Evolutionary conservation across 108 stramenopile species (phyloP).

Genomic region (Pseudonitzschia multiseries): DNA sequence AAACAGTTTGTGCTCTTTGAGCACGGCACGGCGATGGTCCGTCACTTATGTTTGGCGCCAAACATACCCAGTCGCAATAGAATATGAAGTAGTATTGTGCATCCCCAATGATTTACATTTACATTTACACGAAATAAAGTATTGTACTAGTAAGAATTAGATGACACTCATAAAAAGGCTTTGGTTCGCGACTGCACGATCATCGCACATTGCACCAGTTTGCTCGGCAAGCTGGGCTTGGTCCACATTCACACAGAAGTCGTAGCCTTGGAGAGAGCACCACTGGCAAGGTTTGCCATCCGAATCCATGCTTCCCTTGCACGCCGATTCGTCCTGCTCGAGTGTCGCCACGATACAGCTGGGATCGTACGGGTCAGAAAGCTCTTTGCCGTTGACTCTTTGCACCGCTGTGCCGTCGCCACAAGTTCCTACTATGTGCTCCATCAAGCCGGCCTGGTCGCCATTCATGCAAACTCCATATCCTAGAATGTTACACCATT

Average conservation of each 20-base stretch:
- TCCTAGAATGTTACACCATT: conserved; percentile 17
- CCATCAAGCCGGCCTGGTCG: conserved; percentile 30
- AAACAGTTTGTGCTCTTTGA: no score
- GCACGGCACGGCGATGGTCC: no score
- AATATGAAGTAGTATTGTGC: no score
- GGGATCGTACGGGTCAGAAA: conserved; percentile 30
- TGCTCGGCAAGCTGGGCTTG: conserved; percentile 36
- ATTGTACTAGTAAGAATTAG: no score
- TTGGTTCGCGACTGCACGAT: neutral
- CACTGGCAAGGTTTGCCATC: conserved; percentile 45
- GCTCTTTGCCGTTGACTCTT: neutral
- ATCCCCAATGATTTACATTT: no score
- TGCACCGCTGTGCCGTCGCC: neutral
- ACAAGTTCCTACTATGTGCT: conserved; percentile 31
- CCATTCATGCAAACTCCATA: conserved; percentile 22
- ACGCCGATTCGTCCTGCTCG: conserved; percentile 20
- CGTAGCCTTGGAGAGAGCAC: conserved; percentile 20
- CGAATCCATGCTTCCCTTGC: conserved; percentile 35
- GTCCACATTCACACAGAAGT: conserved; percentile 30
- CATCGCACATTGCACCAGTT: conserved; percentile 25
- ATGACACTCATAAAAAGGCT: no score
- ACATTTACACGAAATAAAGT: no score
- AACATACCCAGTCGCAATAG: no score
- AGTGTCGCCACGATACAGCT: conserved; percentile 32
- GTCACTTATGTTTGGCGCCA: no score